Evolutionary conservation across 2,329 filamentous ascomycete species (phyloP).

Genomic region (Penicillium oxalicum): DNA sequence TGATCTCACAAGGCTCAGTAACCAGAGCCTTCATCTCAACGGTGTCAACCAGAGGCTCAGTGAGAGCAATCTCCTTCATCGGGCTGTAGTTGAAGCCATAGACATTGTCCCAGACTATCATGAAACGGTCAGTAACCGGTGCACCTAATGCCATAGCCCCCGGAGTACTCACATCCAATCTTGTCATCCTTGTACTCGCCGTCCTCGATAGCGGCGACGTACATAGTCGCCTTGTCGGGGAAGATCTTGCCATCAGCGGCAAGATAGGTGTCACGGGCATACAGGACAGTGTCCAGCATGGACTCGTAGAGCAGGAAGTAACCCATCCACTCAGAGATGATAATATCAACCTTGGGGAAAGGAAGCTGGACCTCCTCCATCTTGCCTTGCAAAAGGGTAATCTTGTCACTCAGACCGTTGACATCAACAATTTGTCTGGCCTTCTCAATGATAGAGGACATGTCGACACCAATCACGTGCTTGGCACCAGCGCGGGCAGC

Average conservation of each 20-base stretch:
- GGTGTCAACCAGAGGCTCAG: slow-evolving; percentile 93
- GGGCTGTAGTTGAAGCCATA: slow-evolving; percentile 97
- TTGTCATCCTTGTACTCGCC: slow-evolving; percentile 99
- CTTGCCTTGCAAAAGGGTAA: slow-evolving; percentile 96
- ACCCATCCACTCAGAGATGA: slow-evolving; percentile 99
- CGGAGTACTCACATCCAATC: slow-evolving; percentile 75
- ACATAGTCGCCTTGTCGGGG: slow-evolving; percentile 97
- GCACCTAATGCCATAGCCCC: neutral
- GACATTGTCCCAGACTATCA: slow-evolving; percentile 94
- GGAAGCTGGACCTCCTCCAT: slow-evolving; percentile 98
- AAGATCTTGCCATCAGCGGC: slow-evolving; percentile 85
- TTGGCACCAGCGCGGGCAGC: slow-evolving; percentile 93
- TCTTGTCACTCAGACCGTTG: slow-evolving; percentile 92
- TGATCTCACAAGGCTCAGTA: slow-evolving; percentile 77
- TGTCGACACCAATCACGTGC: slow-evolving; percentile 97
- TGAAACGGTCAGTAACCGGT: slow-evolving; percentile 20
- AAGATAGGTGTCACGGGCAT: slow-evolving; percentile 90
- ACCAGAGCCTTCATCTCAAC: slow-evolving; percentile 97
- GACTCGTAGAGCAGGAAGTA: slow-evolving; percentile 98
- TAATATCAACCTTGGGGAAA: slow-evolving; percentile 95
- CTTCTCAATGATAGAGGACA: slow-evolving; percentile 99
- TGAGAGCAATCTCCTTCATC: slow-evolving; percentile 86
- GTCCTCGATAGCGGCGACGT: slow-evolving; percentile 93
- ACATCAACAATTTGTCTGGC: slow-evolving; percentile 86
- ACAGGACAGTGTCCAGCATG: slow-evolving; percentile 98